A percentile compares a stretch with the other conserved stretches of the same genome.
phyloP scores from a whole-genome alignment of 2,329 filamentous ascomycete genomes.

The Mycogone perniciosa region DNA sequence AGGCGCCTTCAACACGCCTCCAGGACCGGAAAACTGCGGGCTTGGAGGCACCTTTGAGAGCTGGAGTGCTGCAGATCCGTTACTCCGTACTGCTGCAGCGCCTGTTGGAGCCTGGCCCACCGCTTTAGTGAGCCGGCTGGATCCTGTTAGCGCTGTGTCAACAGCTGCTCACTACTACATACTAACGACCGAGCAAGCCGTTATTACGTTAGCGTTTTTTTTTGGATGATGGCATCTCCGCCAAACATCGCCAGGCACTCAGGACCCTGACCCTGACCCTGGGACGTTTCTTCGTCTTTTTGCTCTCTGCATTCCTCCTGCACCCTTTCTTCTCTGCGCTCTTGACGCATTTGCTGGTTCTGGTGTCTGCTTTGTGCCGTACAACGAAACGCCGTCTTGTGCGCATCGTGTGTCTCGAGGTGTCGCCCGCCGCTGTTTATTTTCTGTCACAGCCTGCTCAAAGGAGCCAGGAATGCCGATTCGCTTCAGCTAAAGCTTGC shows the following conservation, averaged over 20 bases:
- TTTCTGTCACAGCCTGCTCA: not conserved
- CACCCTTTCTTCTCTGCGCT: no score
- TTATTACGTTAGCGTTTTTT: no score
- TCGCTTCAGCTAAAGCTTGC: constrained; percentile 1
- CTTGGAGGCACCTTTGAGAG: not conserved
- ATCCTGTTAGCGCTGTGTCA: not conserved
- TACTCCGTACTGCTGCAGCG: not conserved
- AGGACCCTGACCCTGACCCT: not conserved
- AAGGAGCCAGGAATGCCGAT: constrained; percentile 12
- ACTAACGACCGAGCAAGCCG: not conserved
- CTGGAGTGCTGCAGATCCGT: not conserved
- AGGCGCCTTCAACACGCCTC: not conserved
- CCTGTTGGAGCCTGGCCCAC: not conserved
- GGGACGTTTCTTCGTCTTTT: not conserved
- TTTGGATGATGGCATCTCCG: not conserved
- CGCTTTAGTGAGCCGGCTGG: not conserved
- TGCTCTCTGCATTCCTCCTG: no score
- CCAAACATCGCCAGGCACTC: not conserved
- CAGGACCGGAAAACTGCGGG: no score
- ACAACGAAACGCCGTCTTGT: not conserved
- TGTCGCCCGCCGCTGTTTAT: constrained; percentile 4
- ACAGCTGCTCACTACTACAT: not conserved
- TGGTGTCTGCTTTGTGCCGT: not conserved
- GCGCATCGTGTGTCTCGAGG: not conserved
- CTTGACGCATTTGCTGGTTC: not conserved